Evolutionary conservation across 2,329 filamentous ascomycete species (phyloP), one percentile per base, ranked within the genome.

Genomic region (Graphium sp.): DNA sequence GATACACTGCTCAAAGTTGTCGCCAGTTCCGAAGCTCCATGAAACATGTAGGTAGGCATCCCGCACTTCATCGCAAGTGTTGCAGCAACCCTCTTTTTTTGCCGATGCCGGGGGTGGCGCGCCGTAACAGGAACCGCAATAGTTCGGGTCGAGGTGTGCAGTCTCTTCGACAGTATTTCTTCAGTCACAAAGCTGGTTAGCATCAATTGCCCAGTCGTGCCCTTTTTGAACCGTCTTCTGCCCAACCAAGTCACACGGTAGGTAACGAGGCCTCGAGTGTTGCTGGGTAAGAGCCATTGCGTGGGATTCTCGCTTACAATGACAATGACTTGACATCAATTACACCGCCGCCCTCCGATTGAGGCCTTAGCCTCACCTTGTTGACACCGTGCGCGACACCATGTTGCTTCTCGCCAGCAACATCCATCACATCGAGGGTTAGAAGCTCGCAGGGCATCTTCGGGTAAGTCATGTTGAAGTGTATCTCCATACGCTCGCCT

Each of bases 401-500:
- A 41, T 85, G 81, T 52, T 98, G 89, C 47, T 94, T 79, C 54
- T 98, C 89, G 37, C 89, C 89, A 14, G 84, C 93, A 16, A 95
- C 87, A 55, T 98, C 89, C 89, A 98, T 98, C 32, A 98, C 87
- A 50, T 98, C 89, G 42, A 98, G 74, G 9, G 89, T 94, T 39
- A 95, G 63, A 29, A 98, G 72, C 53, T 95, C 87, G 58, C 89
- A 98, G 7, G 89, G 89, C 40, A 98, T 69, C 37, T 75, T 74
- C 7, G 89, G 89, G 50, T 98, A 98, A 26, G 83, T 89, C 34
- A 98, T 75, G 59, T 98, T 98, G 54, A 98, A 69, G 51, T 93
- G 84, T 39, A 98, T 98, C 52, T 95, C 89, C 87, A 98, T 95
- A 53, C 87, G 83, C 63, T 98, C 85, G 51, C 83, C 80, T 83